phyloP scores from a whole-genome alignment of 768 basidiomycete genomes.

The Ramaria sp. region DNA sequence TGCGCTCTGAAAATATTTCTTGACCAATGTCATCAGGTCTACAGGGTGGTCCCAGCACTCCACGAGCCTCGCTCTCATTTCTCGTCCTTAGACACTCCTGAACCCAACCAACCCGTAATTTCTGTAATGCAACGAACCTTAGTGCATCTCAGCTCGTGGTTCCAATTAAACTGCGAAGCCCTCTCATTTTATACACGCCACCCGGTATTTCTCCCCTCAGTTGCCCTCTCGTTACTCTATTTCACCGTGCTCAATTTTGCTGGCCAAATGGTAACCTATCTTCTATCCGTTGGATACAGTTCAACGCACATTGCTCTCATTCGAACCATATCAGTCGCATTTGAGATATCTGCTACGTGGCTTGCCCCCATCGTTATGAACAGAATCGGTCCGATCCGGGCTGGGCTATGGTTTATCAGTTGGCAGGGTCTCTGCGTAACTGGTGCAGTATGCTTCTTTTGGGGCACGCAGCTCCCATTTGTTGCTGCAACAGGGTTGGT shows the following conservation, averaged over 20 bases:
- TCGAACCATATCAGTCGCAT: slow-evolving; percentile 16
- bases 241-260: slow-evolving; percentile 22
- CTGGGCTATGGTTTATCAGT: slow-evolving; percentile 22
- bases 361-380: slow-evolving; percentile 17
- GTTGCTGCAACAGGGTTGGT: slow-evolving; percentile 14
- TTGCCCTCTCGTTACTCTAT: slow-evolving; percentile 19
- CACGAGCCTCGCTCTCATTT: not conserved
- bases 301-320: slow-evolving; percentile 16
- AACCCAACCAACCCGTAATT: too few relatives aligned
- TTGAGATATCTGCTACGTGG: slow-evolving; percentile 22
- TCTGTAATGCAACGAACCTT: too few relatives aligned
- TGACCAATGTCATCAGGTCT: not conserved
- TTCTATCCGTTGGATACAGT: slow-evolving; percentile 17
- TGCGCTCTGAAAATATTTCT: too few relatives aligned
- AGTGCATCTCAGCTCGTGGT: not conserved
- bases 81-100: not conserved
- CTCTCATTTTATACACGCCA: slow-evolving; percentile 16
- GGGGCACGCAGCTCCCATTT: slow-evolving; percentile 6
- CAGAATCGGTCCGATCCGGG: slow-evolving; percentile 18
- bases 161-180: not conserved
- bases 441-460: slow-evolving; percentile 13
- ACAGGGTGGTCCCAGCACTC: not conserved
- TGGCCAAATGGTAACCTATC: slow-evolving; percentile 22
- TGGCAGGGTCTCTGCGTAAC: slow-evolving; percentile 19
- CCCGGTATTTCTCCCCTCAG: slow-evolving; percentile 17